These are phyloP conservation scores for Fibroporia radiculosa DNA, from an alignment of 768 basidiomycete species.

Conservation along the genomic window DNA sequence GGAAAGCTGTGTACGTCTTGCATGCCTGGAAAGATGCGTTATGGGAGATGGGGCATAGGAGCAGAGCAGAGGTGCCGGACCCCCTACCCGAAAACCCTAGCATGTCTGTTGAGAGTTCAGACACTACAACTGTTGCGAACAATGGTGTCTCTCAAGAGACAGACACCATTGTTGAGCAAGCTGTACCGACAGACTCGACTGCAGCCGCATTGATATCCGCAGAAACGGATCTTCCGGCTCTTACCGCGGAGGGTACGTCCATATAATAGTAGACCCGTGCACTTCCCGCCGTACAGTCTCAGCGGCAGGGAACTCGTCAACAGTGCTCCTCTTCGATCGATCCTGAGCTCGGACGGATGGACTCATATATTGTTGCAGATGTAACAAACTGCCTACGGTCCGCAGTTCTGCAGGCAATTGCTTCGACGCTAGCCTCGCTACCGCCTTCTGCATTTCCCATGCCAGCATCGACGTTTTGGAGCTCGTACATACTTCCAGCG, in stretches of 20 bases:
- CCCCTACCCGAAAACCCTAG: constrained; percentile 6
- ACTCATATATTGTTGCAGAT: constrained; percentile 38
- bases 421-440: constrained; percentile 36
- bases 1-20: constrained; percentile 67
- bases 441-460: constrained; percentile 63
- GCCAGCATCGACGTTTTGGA: constrained; percentile 67
- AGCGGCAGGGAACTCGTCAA: too few relatives aligned
- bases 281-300: too few relatives aligned
- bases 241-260: constrained; percentile 22
- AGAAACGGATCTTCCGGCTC: constrained; percentile 4
- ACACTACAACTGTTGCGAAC: background rate
- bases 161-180: too few relatives aligned
- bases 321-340: too few relatives aligned
- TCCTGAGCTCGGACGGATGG: too few relatives aligned
- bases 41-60: constrained; percentile 61
- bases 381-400: constrained; percentile 48
- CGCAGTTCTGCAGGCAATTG: constrained; percentile 62
- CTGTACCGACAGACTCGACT: constrained; percentile 3
- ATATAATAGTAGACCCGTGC: background rate
- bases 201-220: background rate
- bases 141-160: constrained; percentile 1
- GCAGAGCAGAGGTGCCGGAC: constrained; percentile 43
- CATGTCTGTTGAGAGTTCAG: background rate
- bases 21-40: constrained; percentile 75
- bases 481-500: constrained; percentile 67